Conservation (phyloP, 495 filamentous ascomycete genomes). For the Daldinia grandis region DNA sequence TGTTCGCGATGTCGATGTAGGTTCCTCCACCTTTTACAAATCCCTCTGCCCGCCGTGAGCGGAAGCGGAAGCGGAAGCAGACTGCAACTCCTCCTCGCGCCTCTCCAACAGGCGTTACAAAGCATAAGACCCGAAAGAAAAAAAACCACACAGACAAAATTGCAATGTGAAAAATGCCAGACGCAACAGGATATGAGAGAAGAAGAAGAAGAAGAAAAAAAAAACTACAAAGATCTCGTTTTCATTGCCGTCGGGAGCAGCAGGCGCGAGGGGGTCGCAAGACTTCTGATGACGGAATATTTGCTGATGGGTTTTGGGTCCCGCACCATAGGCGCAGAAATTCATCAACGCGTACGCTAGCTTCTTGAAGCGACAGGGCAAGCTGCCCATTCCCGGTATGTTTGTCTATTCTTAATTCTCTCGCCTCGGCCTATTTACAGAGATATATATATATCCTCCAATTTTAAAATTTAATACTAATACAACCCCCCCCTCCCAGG, state of each 20-base stretch:
- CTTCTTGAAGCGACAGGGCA: conserved; percentile 99
- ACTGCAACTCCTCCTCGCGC: neutral
- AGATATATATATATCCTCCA: neutral
- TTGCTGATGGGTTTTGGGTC: conserved; percentile 60
- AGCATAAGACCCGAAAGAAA: too few relatives aligned
- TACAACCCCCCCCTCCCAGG: conserved; percentile 59
- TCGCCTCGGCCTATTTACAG: conserved; percentile 31
- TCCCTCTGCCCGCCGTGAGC: conserved; percentile 14
- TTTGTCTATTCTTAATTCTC: conserved; percentile 42
- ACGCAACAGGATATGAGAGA: neutral
- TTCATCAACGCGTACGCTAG: conserved; percentile 94
- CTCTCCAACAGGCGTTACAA: neutral
- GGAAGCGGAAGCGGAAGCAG: conserved; percentile 1
- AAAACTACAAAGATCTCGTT: neutral
- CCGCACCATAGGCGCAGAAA: conserved; percentile 74
- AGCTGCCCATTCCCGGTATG: conserved; percentile 93
- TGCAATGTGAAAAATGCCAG: neutral
- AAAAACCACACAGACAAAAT: too few relatives aligned
- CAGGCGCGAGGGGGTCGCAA: conserved; percentile 67
- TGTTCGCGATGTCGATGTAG: conserved; percentile 83
- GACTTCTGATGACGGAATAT: conserved; percentile 67
- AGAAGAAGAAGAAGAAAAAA: neutral
- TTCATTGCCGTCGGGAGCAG: conserved; percentile 52
- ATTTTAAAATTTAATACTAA: too few relatives aligned
- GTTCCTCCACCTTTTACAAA: conserved; percentile 27